Evolutionary conservation across 805 yeast genomes (phyloP), one percentile per base, ranked within the genome.

Genomic region (Candida coquimbonensis): DNA sequence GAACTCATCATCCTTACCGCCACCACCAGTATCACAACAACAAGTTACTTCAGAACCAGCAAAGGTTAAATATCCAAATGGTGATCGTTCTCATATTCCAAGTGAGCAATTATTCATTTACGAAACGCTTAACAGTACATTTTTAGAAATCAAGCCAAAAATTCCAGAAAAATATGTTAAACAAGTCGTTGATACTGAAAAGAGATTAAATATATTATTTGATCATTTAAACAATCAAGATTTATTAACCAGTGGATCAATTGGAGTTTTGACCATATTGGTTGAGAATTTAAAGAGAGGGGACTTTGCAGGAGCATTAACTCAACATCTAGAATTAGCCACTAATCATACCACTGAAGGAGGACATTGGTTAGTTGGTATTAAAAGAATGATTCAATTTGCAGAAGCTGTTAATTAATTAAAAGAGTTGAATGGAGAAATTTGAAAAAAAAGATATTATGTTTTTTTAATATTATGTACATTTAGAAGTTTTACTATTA

Each of bases 311-410:
- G 68, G 68, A 14, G 97, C 98, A 1, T 65, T 73, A 43, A 63
- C 72, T 2, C 54, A 77, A 32, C 79, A 78, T 50, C 62, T 71
- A 33, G 77, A 79, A 43, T 74, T 93, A 49, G 77, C 84, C 21
- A 74, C 87, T 8, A 74, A 77, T 34, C 74, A 77, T 50, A 74
- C 82, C 24, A 78, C 75, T 24, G 95, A 90, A 63, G 78, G 84
- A 52, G 96, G 96, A 13, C 80, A 83, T 57, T 93, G 99, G 99
- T 78, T 85, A 69, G 78, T 85, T 31, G 99, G 99, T 55, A 83
- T 93, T 40, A 88, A 84, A 65, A 80, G 97, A 55, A 74, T 93
- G 51, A 80, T 91, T 50, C 83, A 83, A 51, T 87, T 93, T 76
- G 78, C 72, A 14, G 79, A 76, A 44, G 61, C 59, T 38, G 44